phyloP scores from a whole-genome alignment of 2,329 filamentous ascomycete genomes.

The Arachnomyces sp. region DNA sequence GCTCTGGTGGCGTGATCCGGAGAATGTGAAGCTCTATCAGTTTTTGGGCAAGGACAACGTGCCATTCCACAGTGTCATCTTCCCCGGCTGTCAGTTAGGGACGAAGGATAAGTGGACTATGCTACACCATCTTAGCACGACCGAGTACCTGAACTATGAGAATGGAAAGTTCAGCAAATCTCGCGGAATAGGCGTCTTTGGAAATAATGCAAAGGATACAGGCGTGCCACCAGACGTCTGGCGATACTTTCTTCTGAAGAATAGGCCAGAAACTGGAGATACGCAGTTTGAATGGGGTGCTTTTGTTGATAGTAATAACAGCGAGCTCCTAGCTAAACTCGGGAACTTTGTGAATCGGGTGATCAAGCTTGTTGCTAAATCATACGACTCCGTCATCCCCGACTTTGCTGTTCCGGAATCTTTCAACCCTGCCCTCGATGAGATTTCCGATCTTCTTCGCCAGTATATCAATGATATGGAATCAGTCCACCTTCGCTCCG shows the following conservation, averaged over 20 bases:
- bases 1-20: conserved; percentile 78
- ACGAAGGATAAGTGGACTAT: conserved; percentile 75
- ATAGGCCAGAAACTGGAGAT: conserved; percentile 70
- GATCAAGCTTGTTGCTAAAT: conserved; percentile 44
- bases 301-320: conserved; percentile 72
- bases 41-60: conserved; percentile 85
- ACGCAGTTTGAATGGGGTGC: conserved; percentile 75
- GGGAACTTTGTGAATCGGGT: conserved; percentile 60
- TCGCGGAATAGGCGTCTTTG: conserved; percentile 74
- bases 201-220: conserved; percentile 71
- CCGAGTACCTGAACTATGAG: conserved; percentile 75
- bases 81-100: conserved; percentile 74
- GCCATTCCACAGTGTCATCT: conserved; percentile 74
- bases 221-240: conserved; percentile 71
- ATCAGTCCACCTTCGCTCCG: conserved; percentile 52
- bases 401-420: conserved; percentile 34
- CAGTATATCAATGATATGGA: conserved; percentile 53
- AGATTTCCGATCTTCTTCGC: conserved; percentile 47
- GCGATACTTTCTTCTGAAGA: conserved; percentile 74
- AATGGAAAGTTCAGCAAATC: conserved; percentile 81
- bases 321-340: conserved; percentile 61
- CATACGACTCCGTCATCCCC: conserved; percentile 61
- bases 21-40: conserved; percentile 74
- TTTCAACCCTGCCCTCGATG: conserved; percentile 34
- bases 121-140: conserved; percentile 73